Conservation (phyloP, 176 grass and related monocot species). For the Stipa capillata region DNA sequence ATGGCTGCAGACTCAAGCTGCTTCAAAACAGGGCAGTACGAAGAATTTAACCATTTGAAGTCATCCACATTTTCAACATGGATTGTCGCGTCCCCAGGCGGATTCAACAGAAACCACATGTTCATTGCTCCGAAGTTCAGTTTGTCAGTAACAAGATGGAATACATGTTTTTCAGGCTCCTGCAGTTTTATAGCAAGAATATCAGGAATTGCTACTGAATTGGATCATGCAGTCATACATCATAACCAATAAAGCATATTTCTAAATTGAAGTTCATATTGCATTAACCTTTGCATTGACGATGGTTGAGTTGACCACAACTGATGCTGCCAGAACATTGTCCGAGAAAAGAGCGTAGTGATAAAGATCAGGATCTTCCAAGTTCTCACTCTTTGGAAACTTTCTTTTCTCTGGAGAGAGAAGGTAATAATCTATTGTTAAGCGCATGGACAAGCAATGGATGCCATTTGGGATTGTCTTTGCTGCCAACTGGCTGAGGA, state of each 20-base stretch:
- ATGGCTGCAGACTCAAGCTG: slow-evolving; percentile 58
- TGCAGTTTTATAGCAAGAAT: slow-evolving; percentile 12
- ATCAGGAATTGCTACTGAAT: neutral
- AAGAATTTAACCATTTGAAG: slow-evolving; percentile 65
- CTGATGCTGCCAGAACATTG: slow-evolving; percentile 70
- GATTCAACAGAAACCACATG: slow-evolving; percentile 75
- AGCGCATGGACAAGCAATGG: slow-evolving; percentile 60
- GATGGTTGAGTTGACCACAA: slow-evolving; percentile 62
- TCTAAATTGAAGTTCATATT: neutral
- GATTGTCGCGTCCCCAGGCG: slow-evolving; percentile 47
- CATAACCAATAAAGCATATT: neutral
- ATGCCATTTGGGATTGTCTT: slow-evolving; percentile 69
- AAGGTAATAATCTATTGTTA: slow-evolving; percentile 59
- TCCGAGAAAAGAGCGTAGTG: slow-evolving; percentile 66
- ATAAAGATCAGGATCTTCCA: slow-evolving; percentile 56
- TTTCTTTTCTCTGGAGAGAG: slow-evolving; percentile 55
- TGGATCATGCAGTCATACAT: neutral
- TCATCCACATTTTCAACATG: slow-evolving; percentile 68
- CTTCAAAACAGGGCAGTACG: slow-evolving; percentile 56
- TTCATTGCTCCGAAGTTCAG: slow-evolving; percentile 66
- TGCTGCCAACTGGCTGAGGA: slow-evolving; percentile 58
- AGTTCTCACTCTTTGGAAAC: slow-evolving; percentile 53
- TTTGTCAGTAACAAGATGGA: slow-evolving; percentile 68
- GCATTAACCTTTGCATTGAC: slow-evolving; percentile 49
- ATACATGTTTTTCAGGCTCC: slow-evolving; percentile 69